Evolutionary conservation across 1,284 basidiomycete genomes (phyloP).

Genomic region (Ceratobasidium sp.): DNA sequence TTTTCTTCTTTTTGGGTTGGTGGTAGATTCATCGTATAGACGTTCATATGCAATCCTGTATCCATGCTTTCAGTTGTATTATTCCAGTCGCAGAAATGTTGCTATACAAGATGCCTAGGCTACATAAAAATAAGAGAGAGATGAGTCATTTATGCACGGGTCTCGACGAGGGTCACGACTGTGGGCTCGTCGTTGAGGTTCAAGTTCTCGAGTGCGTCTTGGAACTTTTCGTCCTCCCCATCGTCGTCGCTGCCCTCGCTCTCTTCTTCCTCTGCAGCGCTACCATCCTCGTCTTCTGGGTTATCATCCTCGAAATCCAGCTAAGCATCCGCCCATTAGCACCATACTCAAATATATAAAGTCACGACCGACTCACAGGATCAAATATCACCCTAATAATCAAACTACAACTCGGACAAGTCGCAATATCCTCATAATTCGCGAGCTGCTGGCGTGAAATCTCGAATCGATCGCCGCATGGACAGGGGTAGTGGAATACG

Average conservation of each 20-base stretch:
- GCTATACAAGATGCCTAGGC: not conserved
- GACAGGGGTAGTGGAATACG: slow-evolving; percentile 96
- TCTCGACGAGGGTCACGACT: slow-evolving; percentile 28
- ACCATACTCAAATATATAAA: not conserved
- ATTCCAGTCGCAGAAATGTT: not conserved
- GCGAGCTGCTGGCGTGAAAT: slow-evolving; percentile 88
- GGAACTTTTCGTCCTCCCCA: slow-evolving; percentile 54
- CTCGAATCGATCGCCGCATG: slow-evolving; percentile 98
- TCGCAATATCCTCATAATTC: slow-evolving; percentile 95
- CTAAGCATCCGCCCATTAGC: slow-evolving; percentile 37
- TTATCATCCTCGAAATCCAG: slow-evolving; percentile 51
- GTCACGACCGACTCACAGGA: slow-evolving; percentile 67
- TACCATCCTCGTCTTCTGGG: slow-evolving; percentile 55
- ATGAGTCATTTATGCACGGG: slow-evolving; percentile 32
- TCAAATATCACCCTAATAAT: slow-evolving; percentile 95
- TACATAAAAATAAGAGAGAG: slow-evolving; percentile 1
- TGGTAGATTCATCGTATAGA: too few relatives aligned
- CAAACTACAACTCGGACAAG: slow-evolving; percentile 94
- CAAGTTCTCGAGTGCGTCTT: slow-evolving; percentile 70
- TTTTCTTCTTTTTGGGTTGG: too few relatives aligned
- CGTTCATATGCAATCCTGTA: slow-evolving; percentile 23
- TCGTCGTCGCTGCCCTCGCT: slow-evolving; percentile 44
- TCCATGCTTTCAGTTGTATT: slow-evolving; percentile 31
- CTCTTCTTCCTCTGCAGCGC: slow-evolving; percentile 48
- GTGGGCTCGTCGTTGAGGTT: slow-evolving; percentile 51